A percentile compares a stretch with the other conserved stretches of the same genome.
These are phyloP conservation scores for Dysphania ambrosioides DNA, from an alignment of 148 eudicot species.

Conservation along the genomic window DNA sequence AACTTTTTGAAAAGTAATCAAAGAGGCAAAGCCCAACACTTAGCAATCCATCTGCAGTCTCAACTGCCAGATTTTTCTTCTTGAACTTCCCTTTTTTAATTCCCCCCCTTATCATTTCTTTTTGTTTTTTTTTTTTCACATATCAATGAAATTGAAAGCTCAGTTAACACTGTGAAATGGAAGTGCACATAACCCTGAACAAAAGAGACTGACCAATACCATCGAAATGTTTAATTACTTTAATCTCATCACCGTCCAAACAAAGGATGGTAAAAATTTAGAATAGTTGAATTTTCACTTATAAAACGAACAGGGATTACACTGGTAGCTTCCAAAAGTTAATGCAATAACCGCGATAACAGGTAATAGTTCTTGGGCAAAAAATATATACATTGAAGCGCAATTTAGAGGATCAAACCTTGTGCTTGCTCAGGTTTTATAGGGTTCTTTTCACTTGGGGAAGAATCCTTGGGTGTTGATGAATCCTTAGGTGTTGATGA, in stretches of 20 bases:
- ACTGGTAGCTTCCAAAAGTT: conserved; percentile 7
- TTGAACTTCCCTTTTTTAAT: too few relatives aligned
- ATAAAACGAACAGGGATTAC: conserved; percentile 19
- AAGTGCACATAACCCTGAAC: neutral
- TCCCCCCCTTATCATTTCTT: too few relatives aligned
- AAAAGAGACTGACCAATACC: conserved; percentile 16
- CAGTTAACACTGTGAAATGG: neutral
- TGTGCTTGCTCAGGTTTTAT: conserved; percentile 57
- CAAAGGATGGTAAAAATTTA: conserved; percentile 11
- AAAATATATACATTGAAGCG: conserved; percentile 24
- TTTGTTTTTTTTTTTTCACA: too few relatives aligned
- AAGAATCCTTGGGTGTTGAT: conserved; percentile 45
- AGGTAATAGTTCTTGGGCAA: neutral
- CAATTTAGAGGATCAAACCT: conserved; percentile 69
- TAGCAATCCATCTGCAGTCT: too few relatives aligned
- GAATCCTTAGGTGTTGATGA: conserved; percentile 7
- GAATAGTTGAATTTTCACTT: conserved; percentile 17
- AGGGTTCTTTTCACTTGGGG: conserved; percentile 41
- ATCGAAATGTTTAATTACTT: conserved; percentile 23
- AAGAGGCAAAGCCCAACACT: too few relatives aligned
- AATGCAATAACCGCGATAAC: conserved; percentile 9
- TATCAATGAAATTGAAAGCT: neutral
- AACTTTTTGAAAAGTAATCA: too few relatives aligned
- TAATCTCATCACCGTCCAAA: conserved; percentile 14
- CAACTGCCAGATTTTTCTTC: too few relatives aligned